Evolutionary conservation across 73 alveolate species (phyloP), one percentile per base, ranked within the genome.

Genomic region (Paramecium biaurelia): DNA sequence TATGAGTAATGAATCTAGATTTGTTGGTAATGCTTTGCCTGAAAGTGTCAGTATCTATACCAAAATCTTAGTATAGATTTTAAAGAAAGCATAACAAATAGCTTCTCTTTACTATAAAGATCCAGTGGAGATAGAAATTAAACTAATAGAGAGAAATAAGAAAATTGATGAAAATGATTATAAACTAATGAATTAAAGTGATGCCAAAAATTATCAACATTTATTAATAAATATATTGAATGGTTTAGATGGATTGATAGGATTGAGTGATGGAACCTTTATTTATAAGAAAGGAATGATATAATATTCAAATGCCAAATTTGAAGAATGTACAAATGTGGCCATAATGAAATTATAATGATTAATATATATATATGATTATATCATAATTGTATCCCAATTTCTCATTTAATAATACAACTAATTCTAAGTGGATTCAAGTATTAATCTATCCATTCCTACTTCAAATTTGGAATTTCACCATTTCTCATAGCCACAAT

Each of bases 391-490:
- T 53, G 30, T 38, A 12, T 53, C 68, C 14, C 10, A 38, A 38
- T 38, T 38, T n/a, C 18, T 63, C 84, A 63, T 11, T 7, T 63
- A 30, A 63, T 18, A 12, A 63, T 63, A n/a, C 84, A 63, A 63
- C 84, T 63, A 14, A 63, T 63, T 63, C 45, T 63, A 30, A 63
- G 84, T 34, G 86, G 86, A 37, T 32, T 35, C 2, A 35, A 35
- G 12, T 72, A 72, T 38, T 72, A 11, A 15, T 72, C 86, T 32
- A 72, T 38, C 86, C 86, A 72, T 34, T 72, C 86, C 18, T 72
- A 38, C 35, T 23, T 32, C 18, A 72, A 20, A 35, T 72, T 38
- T 34, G 86, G 86, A 11, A 38, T 42, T 72, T 72, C 86, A 14
- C 86, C 86, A 72, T 72, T 72, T 21, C 86, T 72, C 86, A 72